Evolutionary conservation across 2,329 filamentous ascomycete species (phyloP), one percentile per base, ranked within the genome.

Genomic region (Coniochaeta prunicola): DNA sequence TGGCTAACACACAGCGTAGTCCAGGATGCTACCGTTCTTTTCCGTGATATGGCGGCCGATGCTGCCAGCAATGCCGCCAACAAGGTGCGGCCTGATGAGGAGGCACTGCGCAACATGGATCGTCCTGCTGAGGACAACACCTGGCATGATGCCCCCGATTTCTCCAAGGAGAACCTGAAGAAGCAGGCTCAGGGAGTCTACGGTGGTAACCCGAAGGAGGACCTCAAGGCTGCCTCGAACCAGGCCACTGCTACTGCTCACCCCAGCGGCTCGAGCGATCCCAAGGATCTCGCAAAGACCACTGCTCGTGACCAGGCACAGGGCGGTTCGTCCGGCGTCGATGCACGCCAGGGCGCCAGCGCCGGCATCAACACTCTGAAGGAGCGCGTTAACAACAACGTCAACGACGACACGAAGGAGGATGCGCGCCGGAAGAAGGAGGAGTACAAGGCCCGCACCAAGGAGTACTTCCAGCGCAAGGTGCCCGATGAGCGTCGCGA

Each of bases 31-130:
- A 84, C 84, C 28, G 79, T 93, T 36, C 81, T 99, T 10, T 73
- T 96, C 42, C 90, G 92, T 36, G 93, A 97, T 69, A 94, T 99
- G 69, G 91, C 90, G 60, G 91, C 92, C 57, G 94, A 99, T 74
- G 91, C 90, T 28, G 92, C 94, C 12, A 82, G 83, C 63, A 93
- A 90, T 68, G 88, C 89, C 7, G 91, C 92, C 59, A 79, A 79
- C 67, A 84, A 79, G 66, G 82, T 97, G 56, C 89, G 89, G 57
- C 94, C 94, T 2, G 85, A 83, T 1, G 84, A 96, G 59, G 90
- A 96, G 0, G 78, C 88, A 61, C 81, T 97, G 21, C 71, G 77
- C 9, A 87, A 92, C 67, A 85, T 97, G 34, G 93, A 97, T 65
- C 71, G 79, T n/a, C 85, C 94, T 1, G 94, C 94, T 2, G 85